Evolutionary conservation across 345 rosid species (phyloP), one percentile per base, ranked within the genome.

Genomic region (Eucalyptus curtisii): DNA sequence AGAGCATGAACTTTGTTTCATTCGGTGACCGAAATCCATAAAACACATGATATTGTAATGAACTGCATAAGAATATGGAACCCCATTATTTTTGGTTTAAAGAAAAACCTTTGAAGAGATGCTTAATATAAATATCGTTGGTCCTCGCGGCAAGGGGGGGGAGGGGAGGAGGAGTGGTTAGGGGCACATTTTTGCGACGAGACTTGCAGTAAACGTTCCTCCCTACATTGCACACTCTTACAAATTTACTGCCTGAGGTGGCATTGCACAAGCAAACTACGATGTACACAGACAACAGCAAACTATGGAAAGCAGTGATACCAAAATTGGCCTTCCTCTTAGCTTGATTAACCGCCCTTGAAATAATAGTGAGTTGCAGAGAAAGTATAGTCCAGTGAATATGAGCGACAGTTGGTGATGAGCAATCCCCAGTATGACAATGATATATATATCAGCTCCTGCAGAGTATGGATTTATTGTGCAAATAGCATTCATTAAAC

Each of bases 61-160:
- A 31, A 31, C 33, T 31, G 8, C 5, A 20, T 16, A 68, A 33
- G 22, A 66, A 15, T 31, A 68, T 8, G 6, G 24, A 68, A 68
- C 80, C 12, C 80, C 80, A 33, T 68, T 68, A 33, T 68, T 33
- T 71, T 71, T 37, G 42, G 45, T 40, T 76, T 37, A 4, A 66
- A 33, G 61, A 24, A 76, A 37, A 37, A 11, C 42, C 24, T 20
- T 68, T 11, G 24, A 76, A 20, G 82, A 76, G 27, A 76, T 6
- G 45, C 47, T 76, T 76, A 10, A 40, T 13, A 37, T 76, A 42
- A 76, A 76, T 20, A 20, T 37, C 15, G 8, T 76, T 76, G 12
- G 25, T 71, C 19, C 17, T 64, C 1, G 55, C 4, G 1, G 55
- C 55, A 1, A 3, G 55, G 22, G 2, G 7, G 0, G 0, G 5